Evolutionary conservation across 345 rosid species (phyloP), one percentile per base, ranked within the genome.

Genomic region (Syzygium jambos): DNA sequence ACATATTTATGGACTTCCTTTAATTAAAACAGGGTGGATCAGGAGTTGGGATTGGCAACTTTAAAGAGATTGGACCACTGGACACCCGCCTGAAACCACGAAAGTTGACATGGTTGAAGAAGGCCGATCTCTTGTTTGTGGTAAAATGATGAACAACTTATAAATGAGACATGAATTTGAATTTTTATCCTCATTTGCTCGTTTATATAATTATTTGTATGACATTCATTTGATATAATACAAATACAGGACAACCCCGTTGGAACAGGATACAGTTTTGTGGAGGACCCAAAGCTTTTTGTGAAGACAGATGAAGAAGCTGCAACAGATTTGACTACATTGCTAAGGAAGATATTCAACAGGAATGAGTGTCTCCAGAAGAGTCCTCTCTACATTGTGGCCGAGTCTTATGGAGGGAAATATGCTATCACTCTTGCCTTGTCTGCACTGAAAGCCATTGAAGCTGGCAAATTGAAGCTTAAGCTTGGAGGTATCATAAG

Each of bases 351-450:
- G 84, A 52, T 96, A 54, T 95, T 93, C 88, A 94, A 93, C 57
- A 86, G 87, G 73, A 87, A 95, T 52, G 82, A 90, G 52, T 61
- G 38, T 17, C 89, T 96, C 11, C 98, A 91, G 87, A 89, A 92
- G 87, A 94, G 96, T 84, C 98, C 98, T 88, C 91, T 97, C 55
- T 94, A 89, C 87, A 91, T 95, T 80, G 95, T 97, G 41, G 99
- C 96, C 53, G 98, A 97, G 90, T 97, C 99, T 57, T 97, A 97
- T 83, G 99, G 99, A 51, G 99, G 99, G 19, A 96, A 95, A 91
- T 93, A 92, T 19, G 99, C 98, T 10, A 98, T 91, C 86, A 95
- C 96, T 63, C 93, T 95, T 9, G 98, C 95, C 88, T 88, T 96
- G 85, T 92, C 98, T 9, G 92, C 93, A 87, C 84, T 91, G 0